phyloP scores from a whole-genome alignment of 2,329 filamentous ascomycete species.

The Xylariomycetidae sp. region DNA sequence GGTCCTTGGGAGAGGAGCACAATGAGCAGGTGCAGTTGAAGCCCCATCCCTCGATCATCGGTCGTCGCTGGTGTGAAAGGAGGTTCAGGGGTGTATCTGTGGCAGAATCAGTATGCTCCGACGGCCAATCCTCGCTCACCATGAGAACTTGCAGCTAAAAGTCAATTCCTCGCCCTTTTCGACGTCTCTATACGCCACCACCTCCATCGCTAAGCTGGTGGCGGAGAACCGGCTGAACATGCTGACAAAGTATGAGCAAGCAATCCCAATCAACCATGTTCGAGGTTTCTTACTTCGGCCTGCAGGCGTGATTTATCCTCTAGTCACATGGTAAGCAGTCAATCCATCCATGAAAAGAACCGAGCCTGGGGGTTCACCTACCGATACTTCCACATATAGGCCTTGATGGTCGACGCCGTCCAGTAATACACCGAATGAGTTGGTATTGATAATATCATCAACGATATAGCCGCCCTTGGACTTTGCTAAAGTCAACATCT shows the following conservation, averaged over 20 bases:
- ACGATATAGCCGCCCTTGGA: slow-evolving; percentile 26
- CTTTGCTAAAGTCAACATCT: slow-evolving; percentile 23
- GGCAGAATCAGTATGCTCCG: too few species aligned
- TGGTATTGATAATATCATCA: slow-evolving; percentile 30
- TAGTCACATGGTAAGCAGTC: slow-evolving; percentile 9
- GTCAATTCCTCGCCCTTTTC: slow-evolving; percentile 30
- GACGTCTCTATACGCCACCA: slow-evolving; percentile 30
- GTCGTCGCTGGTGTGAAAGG: slow-evolving; percentile 16
- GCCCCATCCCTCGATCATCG: slow-evolving; percentile 19
- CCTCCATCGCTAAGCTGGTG: slow-evolving; percentile 26
- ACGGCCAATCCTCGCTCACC: too few species aligned
- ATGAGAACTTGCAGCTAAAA: slow-evolving; percentile 28
- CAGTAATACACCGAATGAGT: slow-evolving; percentile 26
- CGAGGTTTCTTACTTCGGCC: slow-evolving; percentile 27
- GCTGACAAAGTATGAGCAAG: slow-evolving; percentile 11
- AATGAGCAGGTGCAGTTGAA: slow-evolving; percentile 24
- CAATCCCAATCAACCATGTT: slow-evolving; percentile 1
- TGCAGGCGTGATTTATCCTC: slow-evolving; percentile 33
- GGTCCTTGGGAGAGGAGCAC: slow-evolving; percentile 13
- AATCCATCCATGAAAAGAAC: not conserved
- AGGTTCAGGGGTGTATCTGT: slow-evolving; percentile 25
- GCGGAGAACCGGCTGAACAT: slow-evolving; percentile 28
- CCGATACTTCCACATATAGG: slow-evolving; percentile 29
- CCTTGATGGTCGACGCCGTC: slow-evolving; percentile 20
- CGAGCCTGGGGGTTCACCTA: slow-evolving; percentile 14